phyloP scores from a whole-genome alignment of 2,329 filamentous ascomycete genomes.

The Colletotrichum musae region DNA sequence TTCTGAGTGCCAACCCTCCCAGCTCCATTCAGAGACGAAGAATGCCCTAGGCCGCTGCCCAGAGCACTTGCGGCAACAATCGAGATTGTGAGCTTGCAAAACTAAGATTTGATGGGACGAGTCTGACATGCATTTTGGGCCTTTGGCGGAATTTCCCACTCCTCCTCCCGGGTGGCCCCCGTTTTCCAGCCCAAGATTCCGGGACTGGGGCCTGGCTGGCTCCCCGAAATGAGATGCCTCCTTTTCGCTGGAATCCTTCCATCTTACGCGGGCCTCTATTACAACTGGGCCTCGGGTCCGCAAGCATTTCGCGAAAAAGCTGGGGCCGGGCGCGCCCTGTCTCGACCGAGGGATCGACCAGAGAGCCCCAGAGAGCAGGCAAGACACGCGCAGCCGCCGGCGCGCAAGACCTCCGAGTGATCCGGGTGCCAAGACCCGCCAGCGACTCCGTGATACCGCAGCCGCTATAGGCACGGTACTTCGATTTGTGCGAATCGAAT shows the following conservation, averaged over 20 bases:
- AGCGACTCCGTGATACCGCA: slow-evolving; percentile 34
- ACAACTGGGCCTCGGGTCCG: slow-evolving; percentile 18
- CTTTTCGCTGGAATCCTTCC: slow-evolving; percentile 15
- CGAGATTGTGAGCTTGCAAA: slow-evolving; percentile 34
- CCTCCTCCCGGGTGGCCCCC: slow-evolving; percentile 20
- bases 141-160: slow-evolving; percentile 24
- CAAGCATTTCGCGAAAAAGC: not conserved
- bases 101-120: slow-evolving; percentile 29
- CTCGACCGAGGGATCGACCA: slow-evolving; percentile 4
- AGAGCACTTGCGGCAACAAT: slow-evolving; percentile 24
- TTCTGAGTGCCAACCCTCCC: no score
- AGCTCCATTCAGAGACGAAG: no score
- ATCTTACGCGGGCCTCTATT: not conserved
- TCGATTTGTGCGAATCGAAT: slow-evolving; percentile 15
- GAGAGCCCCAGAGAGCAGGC: slow-evolving; percentile 1
- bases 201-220: slow-evolving; percentile 25
- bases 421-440: slow-evolving; percentile 38
- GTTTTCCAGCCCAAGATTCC: slow-evolving; percentile 31
- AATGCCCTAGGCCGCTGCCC: not conserved
- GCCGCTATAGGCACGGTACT: slow-evolving; percentile 8
- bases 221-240: slow-evolving; percentile 37
- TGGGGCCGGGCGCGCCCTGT: slow-evolving; percentile 28
- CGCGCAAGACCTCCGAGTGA: slow-evolving; percentile 38
- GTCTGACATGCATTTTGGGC: slow-evolving; percentile 9
- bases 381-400: slow-evolving; percentile 28